Evolutionary conservation across 2,329 filamentous ascomycete genomes (phyloP).

Genomic region (Thielaviopsis ethacetica): DNA sequence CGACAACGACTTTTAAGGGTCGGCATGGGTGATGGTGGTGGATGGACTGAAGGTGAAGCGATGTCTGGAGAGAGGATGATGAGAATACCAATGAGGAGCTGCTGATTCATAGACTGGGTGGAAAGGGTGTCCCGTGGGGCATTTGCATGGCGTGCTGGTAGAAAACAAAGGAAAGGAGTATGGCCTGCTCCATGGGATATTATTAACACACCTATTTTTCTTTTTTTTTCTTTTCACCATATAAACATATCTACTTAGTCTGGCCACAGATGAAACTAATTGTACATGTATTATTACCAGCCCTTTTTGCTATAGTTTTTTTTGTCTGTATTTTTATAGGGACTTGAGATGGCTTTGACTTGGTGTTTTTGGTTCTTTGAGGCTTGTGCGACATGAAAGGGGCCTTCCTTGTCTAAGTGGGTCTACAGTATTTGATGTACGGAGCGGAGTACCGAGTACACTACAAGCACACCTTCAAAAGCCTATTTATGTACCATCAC

Average conservation of each 20-base stretch:
- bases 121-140: background rate
- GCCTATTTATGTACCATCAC: too few relatives aligned
- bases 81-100: background rate
- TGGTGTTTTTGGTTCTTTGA: background rate
- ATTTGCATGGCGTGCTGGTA: constrained; percentile 1
- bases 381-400: background rate
- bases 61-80: background rate
- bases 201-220: background rate
- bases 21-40: too few relatives aligned
- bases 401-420: background rate
- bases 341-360: background rate
- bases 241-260: background rate
- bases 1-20: constrained; percentile 64
- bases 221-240: background rate
- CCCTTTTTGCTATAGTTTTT: background rate
- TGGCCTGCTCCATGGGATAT: background rate
- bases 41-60: background rate
- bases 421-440: too few relatives aligned
- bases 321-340: background rate
- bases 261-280: background rate
- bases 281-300: background rate
- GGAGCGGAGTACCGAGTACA: background rate
- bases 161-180: constrained; percentile 7
- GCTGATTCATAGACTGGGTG: constrained; percentile 1
- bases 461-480: background rate